These are phyloP conservation scores for Spatholobus suberectus DNA, from an alignment of 306 rosid genomes.

Conservation along the genomic window DNA sequence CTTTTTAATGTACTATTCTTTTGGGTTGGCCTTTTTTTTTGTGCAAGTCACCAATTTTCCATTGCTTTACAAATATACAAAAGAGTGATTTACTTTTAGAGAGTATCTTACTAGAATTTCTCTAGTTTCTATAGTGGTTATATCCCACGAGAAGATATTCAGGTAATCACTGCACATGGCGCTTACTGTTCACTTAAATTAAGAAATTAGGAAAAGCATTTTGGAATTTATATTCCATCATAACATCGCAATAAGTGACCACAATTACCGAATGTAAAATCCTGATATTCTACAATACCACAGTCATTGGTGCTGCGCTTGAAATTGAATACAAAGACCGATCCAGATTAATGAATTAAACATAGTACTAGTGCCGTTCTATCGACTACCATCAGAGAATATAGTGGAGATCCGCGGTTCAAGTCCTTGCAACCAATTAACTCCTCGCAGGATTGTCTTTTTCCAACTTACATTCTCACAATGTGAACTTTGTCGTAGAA, in stretches of 20 bases:
- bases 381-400: conserved; percentile 14
- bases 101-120: too few relatives aligned
- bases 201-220: too few relatives aligned
- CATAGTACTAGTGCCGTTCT: neutral
- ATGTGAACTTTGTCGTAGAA: conserved; percentile 34
- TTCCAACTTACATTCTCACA: conserved; percentile 36
- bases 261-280: neutral
- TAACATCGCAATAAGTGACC: neutral
- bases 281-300: neutral
- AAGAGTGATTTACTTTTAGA: too few relatives aligned
- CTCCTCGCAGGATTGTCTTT: neutral
- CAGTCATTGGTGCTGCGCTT: neutral
- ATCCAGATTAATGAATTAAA: neutral
- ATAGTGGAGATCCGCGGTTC: neutral
- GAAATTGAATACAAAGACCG: conserved; percentile 8
- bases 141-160: too few relatives aligned
- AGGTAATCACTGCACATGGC: too few relatives aligned
- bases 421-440: conserved; percentile 10
- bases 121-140: too few relatives aligned
- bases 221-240: neutral
- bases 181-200: too few relatives aligned
- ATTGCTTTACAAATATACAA: too few relatives aligned
- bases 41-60: too few relatives aligned
- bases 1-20: too few relatives aligned
- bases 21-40: too few relatives aligned